Evolutionary conservation across 768 basidiomycete species (phyloP), one percentile per base, ranked within the genome.

Genomic region (Vararia minispora): DNA sequence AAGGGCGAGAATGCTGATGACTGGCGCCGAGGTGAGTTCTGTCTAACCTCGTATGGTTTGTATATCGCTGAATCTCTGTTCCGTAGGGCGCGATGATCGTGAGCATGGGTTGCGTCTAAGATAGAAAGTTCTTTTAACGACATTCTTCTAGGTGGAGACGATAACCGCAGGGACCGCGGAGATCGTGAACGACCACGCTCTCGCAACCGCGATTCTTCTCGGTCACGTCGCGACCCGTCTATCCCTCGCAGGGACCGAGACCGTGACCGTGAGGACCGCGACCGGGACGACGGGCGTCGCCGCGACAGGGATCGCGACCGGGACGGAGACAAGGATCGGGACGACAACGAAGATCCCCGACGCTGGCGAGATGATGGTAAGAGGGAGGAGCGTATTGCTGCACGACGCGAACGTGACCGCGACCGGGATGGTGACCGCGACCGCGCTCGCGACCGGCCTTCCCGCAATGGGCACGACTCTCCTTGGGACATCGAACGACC

Each of bases 341-440:
- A 74, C 25, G 51, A 44, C n/a, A 76, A 76, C 12, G 82, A 85
- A 30, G 81, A 86, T 47, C 61, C 76, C 18, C 67, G 85, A 37
- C 73, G 76, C 43, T 88, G 84, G 84, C 67, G 81, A 49, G 84
- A 88, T 52, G 84, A 87, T 47, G 84, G 84, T 12, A 81, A 74
- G 55, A 70, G 84, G 33, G 84, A 88, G 29, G 84, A 88, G 51
- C 67, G 84, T 24, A 52, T 85, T 39, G 71, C 76, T 28, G 65
- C 74, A 14, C 67, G 80, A 37, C 71, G 80, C 41, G 65, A 72
- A 40, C 68, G 71, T 29, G 69, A 72, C 29, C 47, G 56, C 25
- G 61, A 58, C 7, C 52, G 61, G 6, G 58, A 58, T 17, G 55
- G 58, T 49, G 65, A 69, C 29, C 47, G 61, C 27, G 63, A 52